phyloP scores from a whole-genome alignment of 148 eudicot species.

The Amaranthus hypochondriacus region DNA sequence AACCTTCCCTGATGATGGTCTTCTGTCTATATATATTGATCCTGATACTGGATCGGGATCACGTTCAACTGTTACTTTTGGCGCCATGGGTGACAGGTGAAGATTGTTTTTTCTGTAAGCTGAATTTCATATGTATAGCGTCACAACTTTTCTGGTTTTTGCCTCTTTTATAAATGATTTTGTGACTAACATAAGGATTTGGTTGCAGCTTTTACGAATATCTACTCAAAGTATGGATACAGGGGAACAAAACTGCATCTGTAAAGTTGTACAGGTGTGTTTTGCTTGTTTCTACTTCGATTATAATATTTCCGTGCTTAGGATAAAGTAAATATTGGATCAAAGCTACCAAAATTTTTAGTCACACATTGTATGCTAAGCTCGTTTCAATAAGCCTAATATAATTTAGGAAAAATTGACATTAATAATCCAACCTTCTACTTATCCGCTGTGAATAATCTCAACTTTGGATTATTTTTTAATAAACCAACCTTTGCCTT shows the following conservation, averaged over 20 bases:
- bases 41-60: conserved; percentile 66
- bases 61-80: conserved; percentile 85
- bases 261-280: conserved; percentile 90
- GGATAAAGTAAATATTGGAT: background rate
- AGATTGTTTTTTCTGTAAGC: background rate
- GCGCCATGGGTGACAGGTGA: conserved; percentile 99
- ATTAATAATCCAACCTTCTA: too few species aligned
- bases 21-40: conserved; percentile 82
- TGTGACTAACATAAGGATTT: conserved; percentile 18
- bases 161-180: conserved; percentile 11
- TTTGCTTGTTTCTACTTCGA: background rate
- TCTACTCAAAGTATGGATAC: conserved; percentile 96
- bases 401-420: too few species aligned
- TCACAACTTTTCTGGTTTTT: background rate
- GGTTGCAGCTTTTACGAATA: conserved; percentile 93
- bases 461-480: too few species aligned
- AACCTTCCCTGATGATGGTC: conserved; percentile 86
- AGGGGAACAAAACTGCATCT: conserved; percentile 83
- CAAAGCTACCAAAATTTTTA: background rate
- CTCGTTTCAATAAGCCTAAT: background rate
- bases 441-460: too few species aligned
- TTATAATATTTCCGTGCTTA: background rate
- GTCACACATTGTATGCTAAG: background rate
- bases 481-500: too few species aligned
- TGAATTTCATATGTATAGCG: background rate